Conservation (phyloP, 305 asterid genomes). For the Solanum hybrid region DNA sequence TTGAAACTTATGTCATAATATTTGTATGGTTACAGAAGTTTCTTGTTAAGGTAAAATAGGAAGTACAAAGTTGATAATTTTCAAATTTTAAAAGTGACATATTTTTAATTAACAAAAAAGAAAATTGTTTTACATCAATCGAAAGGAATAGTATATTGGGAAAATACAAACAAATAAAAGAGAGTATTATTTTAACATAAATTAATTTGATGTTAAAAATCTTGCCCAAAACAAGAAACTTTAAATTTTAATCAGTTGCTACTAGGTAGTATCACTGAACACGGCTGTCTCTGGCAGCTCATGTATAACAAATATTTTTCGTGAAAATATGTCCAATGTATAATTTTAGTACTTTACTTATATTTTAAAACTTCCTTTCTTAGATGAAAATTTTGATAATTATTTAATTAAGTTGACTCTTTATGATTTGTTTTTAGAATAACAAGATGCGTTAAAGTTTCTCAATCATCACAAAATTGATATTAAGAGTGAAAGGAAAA, state of each 20-base stretch:
- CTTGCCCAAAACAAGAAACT: background rate
- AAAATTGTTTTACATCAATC: background rate
- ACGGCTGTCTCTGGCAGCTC: background rate
- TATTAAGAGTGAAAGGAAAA: background rate
- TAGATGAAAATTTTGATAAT: background rate
- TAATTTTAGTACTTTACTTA: background rate
- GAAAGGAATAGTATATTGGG: background rate
- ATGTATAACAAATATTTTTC: background rate
- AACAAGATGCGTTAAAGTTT: background rate
- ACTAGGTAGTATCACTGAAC: background rate
- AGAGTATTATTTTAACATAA: background rate
- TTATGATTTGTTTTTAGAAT: background rate
- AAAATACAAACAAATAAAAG: background rate
- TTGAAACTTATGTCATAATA: background rate
- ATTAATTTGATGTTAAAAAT: background rate
- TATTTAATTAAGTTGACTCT: background rate
- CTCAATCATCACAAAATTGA: background rate
- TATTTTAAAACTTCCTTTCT: background rate
- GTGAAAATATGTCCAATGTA: background rate
- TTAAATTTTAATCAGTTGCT: background rate
- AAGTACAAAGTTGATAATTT: background rate
- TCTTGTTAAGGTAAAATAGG: background rate
- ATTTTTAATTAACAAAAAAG: background rate
- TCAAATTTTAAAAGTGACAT: background rate
- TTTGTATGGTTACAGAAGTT: background rate